Evolutionary conservation across 2,329 filamentous ascomycete species (phyloP), one percentile per base, ranked within the genome.

Genomic region (Fusarium caatingaense): DNA sequence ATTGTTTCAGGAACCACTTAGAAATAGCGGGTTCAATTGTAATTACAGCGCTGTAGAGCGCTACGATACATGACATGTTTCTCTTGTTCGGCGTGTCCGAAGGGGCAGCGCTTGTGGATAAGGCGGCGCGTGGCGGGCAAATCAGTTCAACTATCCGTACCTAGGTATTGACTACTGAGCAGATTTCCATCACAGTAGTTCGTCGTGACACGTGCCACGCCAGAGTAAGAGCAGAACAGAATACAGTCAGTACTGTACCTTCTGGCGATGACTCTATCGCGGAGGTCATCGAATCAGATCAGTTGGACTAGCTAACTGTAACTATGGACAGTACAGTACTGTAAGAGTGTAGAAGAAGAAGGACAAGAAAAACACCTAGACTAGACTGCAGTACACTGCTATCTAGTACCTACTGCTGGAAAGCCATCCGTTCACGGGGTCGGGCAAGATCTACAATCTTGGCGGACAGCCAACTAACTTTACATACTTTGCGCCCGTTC

Each of bases 51-150:
- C 30, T 51, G 8, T 20, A 46, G 23, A n/a, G 25, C 44, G 16
- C 56, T 40, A 27, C 56, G 45, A 58, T 32, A 48, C 21, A 30
- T 62, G 32, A 40, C 53, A 58, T 61, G 61, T 44, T 16, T 13
- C 45, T 70, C 30, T 56, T 42, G 45, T 56, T 70, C 67, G 67
- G 67, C 62, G 57, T 70, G 53, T 37, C 67, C 67, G 67, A 69
- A 54, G 66, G 64, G 54, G 66, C 60, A 67, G 66, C 55, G 66
- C 56, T 67, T 67, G 66, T 66, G 66, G 66, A 60, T 50, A 67
- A 46, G 32, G 54, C 62, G 66, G 56, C 62, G 67, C 46, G 62
- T 69, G 66, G 66, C 66, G 61, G 56, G 54, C 48, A 30, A 56
- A 48, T 27, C 42, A 40, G 27, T 56, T 62, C 58, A 68, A 55